phyloP scores from a whole-genome alignment of 129 eudicot species.

The Pseudognaphalium luteoalbum region DNA sequence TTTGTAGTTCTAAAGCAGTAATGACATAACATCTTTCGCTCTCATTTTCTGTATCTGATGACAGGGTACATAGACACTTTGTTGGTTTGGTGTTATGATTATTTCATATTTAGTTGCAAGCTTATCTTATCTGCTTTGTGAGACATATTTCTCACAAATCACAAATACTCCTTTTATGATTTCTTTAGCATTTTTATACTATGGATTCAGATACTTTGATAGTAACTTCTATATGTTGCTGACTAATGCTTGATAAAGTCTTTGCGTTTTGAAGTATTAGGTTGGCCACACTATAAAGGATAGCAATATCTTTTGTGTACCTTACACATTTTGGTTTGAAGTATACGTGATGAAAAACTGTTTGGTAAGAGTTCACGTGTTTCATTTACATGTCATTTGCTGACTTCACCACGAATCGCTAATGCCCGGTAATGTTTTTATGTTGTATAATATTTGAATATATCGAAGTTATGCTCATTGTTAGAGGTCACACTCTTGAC shows the following conservation, averaged over 20 bases:
- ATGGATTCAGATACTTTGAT: not conserved
- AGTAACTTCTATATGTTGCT: not conserved
- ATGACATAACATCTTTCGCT: not conserved
- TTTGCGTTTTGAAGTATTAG: not conserved
- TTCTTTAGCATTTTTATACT: not conserved
- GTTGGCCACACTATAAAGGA: constrained; percentile 4
- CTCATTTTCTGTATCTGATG: not conserved
- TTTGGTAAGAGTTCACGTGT: not conserved
- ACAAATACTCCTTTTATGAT: not conserved
- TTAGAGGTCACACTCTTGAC: too few relatives aligned
- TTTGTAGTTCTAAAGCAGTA: constrained; percentile 3
- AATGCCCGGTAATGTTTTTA: too few relatives aligned
- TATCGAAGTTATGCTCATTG: too few relatives aligned
- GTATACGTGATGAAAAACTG: constrained; percentile 4
- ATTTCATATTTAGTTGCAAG: not conserved
- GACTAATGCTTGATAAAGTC: not conserved
- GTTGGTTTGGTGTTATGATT: constrained; percentile 9
- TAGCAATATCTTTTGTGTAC: not conserved
- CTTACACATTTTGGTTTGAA: not conserved
- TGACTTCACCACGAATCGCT: too few relatives aligned
- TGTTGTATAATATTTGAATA: too few relatives aligned
- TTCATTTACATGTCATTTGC: not conserved
- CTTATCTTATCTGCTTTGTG: not conserved
- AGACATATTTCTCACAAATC: not conserved
- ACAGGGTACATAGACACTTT: not conserved